Evolutionary conservation across 2,329 filamentous ascomycete species (phyloP).

Genomic region (Diaporthe destruens): DNA sequence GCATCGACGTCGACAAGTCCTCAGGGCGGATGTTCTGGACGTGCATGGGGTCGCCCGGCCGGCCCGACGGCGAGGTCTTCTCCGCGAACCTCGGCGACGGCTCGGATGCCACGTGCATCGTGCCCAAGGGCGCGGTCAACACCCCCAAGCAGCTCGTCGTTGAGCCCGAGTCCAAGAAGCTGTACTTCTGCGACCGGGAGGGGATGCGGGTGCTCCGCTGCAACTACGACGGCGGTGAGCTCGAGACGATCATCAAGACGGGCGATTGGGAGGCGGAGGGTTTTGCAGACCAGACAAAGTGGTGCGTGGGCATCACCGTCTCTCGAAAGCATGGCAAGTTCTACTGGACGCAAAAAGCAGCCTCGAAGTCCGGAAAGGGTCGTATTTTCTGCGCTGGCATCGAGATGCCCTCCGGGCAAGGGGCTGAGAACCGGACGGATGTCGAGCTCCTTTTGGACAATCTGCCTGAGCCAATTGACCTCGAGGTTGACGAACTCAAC

Average conservation of each 20-base stretch:
- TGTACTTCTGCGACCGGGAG: slow-evolving; percentile 61
- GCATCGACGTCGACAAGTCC: slow-evolving; percentile 54
- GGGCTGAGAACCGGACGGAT: slow-evolving; percentile 51
- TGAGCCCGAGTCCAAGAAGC: slow-evolving; percentile 47
- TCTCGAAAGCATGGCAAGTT: slow-evolving; percentile 57
- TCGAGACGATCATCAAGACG: slow-evolving; percentile 55
- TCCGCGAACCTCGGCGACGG: slow-evolving; percentile 62
- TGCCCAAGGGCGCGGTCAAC: slow-evolving; percentile 59
- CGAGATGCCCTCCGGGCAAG: slow-evolving; percentile 51
- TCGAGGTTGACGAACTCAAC: slow-evolving; percentile 63
- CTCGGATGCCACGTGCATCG: slow-evolving; percentile 55
- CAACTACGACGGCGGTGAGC: slow-evolving; percentile 54
- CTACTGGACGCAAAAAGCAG: slow-evolving; percentile 73
- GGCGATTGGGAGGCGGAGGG: slow-evolving; percentile 38
- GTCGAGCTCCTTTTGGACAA: slow-evolving; percentile 56
- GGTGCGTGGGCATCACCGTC: slow-evolving; percentile 69
- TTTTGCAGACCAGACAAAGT: slow-evolving; percentile 52
- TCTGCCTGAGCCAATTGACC: slow-evolving; percentile 68
- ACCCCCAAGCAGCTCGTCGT: slow-evolving; percentile 61
- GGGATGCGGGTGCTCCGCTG: slow-evolving; percentile 56
- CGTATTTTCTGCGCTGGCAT: slow-evolving; percentile 65
- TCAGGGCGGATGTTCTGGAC: slow-evolving; percentile 61
- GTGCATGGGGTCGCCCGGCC: slow-evolving; percentile 58
- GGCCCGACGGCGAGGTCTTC: slow-evolving; percentile 58
- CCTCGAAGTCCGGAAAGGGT: slow-evolving; percentile 62